Evolutionary conservation across 2,329 filamentous ascomycete species (phyloP), one percentile per base, ranked within the genome.

Genomic region (Nemania sp.): DNA sequence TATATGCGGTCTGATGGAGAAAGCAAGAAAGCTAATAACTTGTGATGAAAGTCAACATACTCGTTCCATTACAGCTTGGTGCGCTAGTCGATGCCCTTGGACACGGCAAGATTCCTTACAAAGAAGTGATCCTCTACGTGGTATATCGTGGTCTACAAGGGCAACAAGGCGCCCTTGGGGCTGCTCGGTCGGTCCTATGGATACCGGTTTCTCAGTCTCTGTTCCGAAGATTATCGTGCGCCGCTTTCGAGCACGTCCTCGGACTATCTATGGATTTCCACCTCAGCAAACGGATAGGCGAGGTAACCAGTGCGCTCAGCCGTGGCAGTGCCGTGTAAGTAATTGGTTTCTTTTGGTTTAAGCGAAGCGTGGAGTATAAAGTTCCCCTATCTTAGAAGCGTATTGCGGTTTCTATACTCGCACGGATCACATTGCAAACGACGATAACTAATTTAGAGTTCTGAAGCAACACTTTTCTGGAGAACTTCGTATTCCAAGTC

Each of bases 241-340:
- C 80, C 1, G 78, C 80, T 1, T 82, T 82, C 29, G 77, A 80
- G 56, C 80, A 82, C 49, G 78, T 82, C 0, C 66, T 81, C 3
- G 74, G 74, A 0, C 73, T 82, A 1, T 81, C 79, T 0, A 71
- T 83, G 10, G 80, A 83, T 11, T 83, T 83, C 46, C 81, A 83
- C 55, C 70, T 82, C 1, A 79, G 77, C 67, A 83, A 83, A 63
- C 76, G 79, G 43, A 77, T 80, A n/a, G 81, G 80, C 2, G 81
- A 83, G 67, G 79, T 83, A 9, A 79, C 80, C 3, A 82, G 77
- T 48, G 81, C 81, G 0, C 70, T 83, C 0, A 80, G 73, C 57
- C 78, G 80, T 50, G 80, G 81, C 3, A 75, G 74, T 5, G 76
- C 80, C 1, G 75, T 83, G 34, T 29, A 7, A 29, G 25, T 29